Percentiles rank a stretch among this genome's conserved stretches.
Conservation (phyloP, 2,329 filamentous ascomycete genomes). For the Fusarium robinianum region DNA sequence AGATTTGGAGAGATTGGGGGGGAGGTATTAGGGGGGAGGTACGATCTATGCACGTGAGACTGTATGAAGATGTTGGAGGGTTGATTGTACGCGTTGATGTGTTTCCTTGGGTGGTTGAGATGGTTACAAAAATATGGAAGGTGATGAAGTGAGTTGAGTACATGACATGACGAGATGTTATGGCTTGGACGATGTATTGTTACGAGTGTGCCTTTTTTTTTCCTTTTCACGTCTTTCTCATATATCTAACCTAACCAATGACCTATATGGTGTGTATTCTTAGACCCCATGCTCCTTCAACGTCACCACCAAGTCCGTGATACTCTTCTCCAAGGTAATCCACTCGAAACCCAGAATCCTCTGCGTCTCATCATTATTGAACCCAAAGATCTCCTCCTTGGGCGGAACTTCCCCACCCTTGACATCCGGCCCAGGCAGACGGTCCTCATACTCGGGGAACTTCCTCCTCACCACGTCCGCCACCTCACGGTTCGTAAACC, state of each 20-base stretch:
- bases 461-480: conserved; percentile 48
- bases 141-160: conserved; percentile 2
- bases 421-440: conserved; percentile 51
- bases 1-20: conserved; percentile 37
- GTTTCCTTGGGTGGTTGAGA: too few relatives aligned
- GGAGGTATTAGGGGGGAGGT: conserved; percentile 27
- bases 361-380: conserved; percentile 62
- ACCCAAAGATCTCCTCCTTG: conserved; percentile 52
- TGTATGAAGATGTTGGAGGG: not conserved
- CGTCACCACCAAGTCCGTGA: conserved; percentile 67
- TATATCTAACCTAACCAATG: too few relatives aligned
- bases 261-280: conserved; percentile 2
- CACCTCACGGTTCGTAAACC: conserved; percentile 53
- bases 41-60: not conserved
- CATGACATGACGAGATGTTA: conserved; percentile 3
- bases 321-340: conserved; percentile 62
- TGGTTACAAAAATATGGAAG: not conserved
- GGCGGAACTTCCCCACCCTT: conserved; percentile 50
- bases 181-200: conserved; percentile 2
- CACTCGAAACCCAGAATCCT: conserved; percentile 66
- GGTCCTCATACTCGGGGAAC: conserved; percentile 56
- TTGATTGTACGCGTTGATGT: too few relatives aligned
- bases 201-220: conserved; percentile 6
- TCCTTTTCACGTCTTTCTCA: conserved; percentile 3
- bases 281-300: conserved; percentile 53